Evolutionary conservation across 768 basidiomycete genomes (phyloP).

Genomic region (Pulveroboletus sp.): DNA sequence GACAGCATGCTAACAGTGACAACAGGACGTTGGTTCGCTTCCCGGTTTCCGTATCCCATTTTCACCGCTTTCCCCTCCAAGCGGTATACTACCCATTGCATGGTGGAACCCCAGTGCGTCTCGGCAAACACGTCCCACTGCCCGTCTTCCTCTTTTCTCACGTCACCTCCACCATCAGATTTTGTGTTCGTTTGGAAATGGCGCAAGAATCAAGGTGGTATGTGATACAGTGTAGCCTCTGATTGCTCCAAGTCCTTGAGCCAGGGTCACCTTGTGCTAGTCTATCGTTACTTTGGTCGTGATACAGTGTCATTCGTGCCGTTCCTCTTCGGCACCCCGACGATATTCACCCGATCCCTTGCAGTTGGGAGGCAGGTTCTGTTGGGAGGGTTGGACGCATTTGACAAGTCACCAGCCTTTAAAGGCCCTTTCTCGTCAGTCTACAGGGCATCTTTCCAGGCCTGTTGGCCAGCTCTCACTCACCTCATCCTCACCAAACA

Average conservation of each 20-base stretch:
- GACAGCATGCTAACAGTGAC: neutral
- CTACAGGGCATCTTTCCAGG: neutral
- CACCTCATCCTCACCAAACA: neutral
- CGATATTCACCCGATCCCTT: slow-evolving; percentile 16
- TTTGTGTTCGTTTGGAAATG: slow-evolving; percentile 18
- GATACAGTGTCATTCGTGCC: slow-evolving; percentile 19
- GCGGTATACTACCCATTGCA: slow-evolving; percentile 1
- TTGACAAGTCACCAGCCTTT: slow-evolving; percentile 4
- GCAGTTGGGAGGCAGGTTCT: slow-evolving; percentile 11
- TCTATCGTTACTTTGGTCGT: slow-evolving; percentile 6
- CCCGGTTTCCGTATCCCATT: slow-evolving; percentile 16
- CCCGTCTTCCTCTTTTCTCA: neutral
- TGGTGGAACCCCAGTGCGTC: slow-evolving; percentile 20
- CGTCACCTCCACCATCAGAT: neutral
- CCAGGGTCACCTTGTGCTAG: neutral
- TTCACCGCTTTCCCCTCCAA: slow-evolving; percentile 2
- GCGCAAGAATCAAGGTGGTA: slow-evolving; percentile 14
- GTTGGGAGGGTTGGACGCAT: slow-evolving; percentile 2
- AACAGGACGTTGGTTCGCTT: slow-evolving; percentile 8
- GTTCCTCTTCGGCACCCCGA: slow-evolving; percentile 10
- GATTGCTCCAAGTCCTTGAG: neutral
- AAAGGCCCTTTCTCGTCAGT: slow-evolving; percentile 1
- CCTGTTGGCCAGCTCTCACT: neutral
- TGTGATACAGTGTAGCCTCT: neutral
- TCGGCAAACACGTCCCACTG: neutral